These are phyloP conservation scores for Bacterosira constricta DNA, from an alignment of 108 stramenopile species.

Conservation along the genomic window DNA sequence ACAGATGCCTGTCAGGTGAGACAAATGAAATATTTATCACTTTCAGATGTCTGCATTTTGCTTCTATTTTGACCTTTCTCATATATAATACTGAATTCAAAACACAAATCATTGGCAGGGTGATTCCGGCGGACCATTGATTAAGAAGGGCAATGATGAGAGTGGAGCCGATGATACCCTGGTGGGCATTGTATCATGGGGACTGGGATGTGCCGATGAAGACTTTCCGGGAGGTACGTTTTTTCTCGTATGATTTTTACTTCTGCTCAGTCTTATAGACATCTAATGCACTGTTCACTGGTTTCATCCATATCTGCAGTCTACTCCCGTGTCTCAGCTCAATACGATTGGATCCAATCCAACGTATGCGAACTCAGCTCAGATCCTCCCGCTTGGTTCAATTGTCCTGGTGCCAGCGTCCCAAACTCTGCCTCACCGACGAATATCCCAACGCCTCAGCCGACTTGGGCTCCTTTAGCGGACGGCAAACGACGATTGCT, in stretches of 20 bases:
- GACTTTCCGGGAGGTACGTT: neutral
- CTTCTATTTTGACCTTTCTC: neutral
- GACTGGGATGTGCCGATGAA: slow-evolving; percentile 3
- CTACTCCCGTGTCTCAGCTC: slow-evolving; percentile 39
- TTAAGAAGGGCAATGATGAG: slow-evolving; percentile 8
- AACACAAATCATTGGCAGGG: slow-evolving; percentile 36
- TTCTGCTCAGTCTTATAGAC: too few relatives aligned
- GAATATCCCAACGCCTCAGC: neutral
- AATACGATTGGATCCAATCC: slow-evolving; percentile 54
- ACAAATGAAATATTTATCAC: neutral
- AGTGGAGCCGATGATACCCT: slow-evolving; percentile 36
- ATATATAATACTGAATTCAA: too few relatives aligned
- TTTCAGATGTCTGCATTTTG: neutral
- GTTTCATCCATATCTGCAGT: neutral
- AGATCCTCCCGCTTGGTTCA: slow-evolving; percentile 51
- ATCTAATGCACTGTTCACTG: too few relatives aligned
- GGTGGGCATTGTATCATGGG: slow-evolving; percentile 53
- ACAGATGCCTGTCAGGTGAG: slow-evolving; percentile 17
- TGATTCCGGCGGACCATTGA: slow-evolving; percentile 31
- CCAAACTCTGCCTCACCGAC: neutral
- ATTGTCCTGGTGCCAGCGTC: slow-evolving; percentile 36
- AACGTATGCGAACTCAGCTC: slow-evolving; percentile 52
- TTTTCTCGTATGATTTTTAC: neutral
- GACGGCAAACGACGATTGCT: slow-evolving; percentile 44
- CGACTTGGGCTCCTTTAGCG: slow-evolving; percentile 30